phyloP scores from a whole-genome alignment of 2,329 filamentous ascomycete species.

The Pleoardoris graminearum region DNA sequence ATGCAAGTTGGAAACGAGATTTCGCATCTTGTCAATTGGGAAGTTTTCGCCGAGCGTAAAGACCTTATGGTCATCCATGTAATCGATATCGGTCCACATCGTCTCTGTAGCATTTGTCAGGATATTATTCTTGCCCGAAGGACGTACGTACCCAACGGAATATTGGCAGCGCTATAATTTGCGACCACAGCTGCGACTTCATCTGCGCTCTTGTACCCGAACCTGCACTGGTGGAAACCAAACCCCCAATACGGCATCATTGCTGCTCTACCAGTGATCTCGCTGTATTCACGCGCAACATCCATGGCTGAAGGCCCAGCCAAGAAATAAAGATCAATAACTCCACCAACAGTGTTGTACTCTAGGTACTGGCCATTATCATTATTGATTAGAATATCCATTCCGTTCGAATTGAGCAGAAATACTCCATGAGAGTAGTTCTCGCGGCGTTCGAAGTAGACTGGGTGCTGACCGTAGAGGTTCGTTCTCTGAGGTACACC shows the following conservation, averaged over 20 bases:
- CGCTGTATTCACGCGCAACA: constrained; percentile 54
- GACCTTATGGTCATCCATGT: constrained; percentile 62
- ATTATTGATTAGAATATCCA: constrained; percentile 76
- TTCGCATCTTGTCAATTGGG: constrained; percentile 62
- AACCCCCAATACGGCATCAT: constrained; percentile 58
- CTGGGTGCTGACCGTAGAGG: constrained; percentile 72
- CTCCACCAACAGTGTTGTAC: constrained; percentile 77
- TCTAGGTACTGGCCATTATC: constrained; percentile 70
- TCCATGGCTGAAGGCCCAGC: constrained; percentile 52
- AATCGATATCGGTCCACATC: constrained; percentile 61
- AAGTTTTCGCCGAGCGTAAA: constrained; percentile 68
- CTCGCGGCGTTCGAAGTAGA: constrained; percentile 72
- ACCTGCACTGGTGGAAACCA: constrained; percentile 56
- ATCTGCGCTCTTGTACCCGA: constrained; percentile 59
- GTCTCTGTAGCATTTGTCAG: constrained; percentile 7
- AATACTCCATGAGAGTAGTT: constrained; percentile 43
- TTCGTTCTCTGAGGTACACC: constrained; percentile 63
- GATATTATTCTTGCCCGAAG: not conserved
- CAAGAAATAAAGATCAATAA: constrained; percentile 65
- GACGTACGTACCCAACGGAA: constrained; percentile 67
- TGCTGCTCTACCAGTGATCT: constrained; percentile 50
- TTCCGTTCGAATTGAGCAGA: constrained; percentile 49
- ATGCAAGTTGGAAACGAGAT: constrained; percentile 68
- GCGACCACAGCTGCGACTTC: constrained; percentile 66
- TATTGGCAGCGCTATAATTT: constrained; percentile 65